Evolutionary conservation across 768 basidiomycete genomes (phyloP), one percentile per base, ranked within the genome.

Genomic region (Thelephora ganbajun): DNA sequence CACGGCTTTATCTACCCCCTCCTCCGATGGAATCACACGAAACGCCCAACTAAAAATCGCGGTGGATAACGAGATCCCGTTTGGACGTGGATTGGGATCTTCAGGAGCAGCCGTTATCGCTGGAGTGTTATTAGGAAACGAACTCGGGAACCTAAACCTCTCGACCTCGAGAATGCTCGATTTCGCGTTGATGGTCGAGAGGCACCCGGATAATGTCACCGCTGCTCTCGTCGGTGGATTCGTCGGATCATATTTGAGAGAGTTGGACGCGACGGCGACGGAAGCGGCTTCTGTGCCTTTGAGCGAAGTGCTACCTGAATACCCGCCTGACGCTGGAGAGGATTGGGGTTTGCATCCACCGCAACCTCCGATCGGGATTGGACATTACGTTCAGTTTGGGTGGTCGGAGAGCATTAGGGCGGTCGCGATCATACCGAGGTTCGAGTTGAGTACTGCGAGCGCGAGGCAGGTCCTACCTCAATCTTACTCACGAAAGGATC

Each of bases 31-130:
- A 2, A 16, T 18, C 7, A 30, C 26, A 4, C 39, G 22, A 14
- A 7, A 41, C 39, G 22, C 14, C 14, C 16, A 9, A 16, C 71
- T 97, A 59, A 62, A 60, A 57, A 80, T 99, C 58, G 80, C 84
- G 58, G 82, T 73, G 34, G 66, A 83, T 63, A 99, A 99, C 64
- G 78, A 93, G 64, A 97, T 99, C 57, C 96, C 96, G 2, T 99
- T 99, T 59, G 94, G 96, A 11, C 85, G 96, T 47, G 96, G 96
- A 11, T 73, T 99, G 44, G 96, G 96, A 43, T 98, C 94, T 0
- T 98, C 96, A 0, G 94, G 94, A 12, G 96, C 96, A 3, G 94
- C 96, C n/a, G 96, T 99, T 57, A 87, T 99, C 57, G 94, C 92
- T 1, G 96, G 96, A 36, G 92, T 96, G 33, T 73, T 94, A 30